These are phyloP conservation scores for Medicago arabica DNA, from an alignment of 306 rosid species.

Conservation along the genomic window DNA sequence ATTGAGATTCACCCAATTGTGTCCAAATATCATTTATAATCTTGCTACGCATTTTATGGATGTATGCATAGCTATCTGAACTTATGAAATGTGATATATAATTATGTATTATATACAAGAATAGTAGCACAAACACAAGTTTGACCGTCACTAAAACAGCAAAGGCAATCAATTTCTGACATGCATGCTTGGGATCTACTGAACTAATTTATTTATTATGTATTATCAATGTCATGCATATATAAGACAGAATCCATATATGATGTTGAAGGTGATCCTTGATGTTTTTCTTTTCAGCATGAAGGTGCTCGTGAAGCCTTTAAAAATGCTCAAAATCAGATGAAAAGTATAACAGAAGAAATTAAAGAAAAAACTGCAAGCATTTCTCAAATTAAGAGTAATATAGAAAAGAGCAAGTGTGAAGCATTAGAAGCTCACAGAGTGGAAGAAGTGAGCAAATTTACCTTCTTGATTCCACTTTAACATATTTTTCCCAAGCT, in stretches of 20 bases:
- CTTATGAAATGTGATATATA: background rate
- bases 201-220: constrained; percentile 7
- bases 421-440: constrained; percentile 70
- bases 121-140: constrained; percentile 24
- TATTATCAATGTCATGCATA: background rate
- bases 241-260: background rate
- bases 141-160: background rate
- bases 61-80: background rate
- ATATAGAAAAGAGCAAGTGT: constrained; percentile 65
- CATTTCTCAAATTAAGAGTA: constrained; percentile 59
- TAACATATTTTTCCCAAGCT: background rate
- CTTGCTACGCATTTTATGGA: background rate
- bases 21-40: background rate
- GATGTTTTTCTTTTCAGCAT: constrained; percentile 59
- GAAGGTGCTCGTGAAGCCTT: constrained; percentile 77
- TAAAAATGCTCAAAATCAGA: constrained; percentile 72
- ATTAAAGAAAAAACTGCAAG: constrained; percentile 58
- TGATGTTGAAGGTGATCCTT: constrained; percentile 27
- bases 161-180: background rate
- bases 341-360: constrained; percentile 63
- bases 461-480: constrained; percentile 14
- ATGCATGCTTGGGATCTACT: background rate
- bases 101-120: background rate
- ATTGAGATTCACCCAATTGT: background rate
- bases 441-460: constrained; percentile 74